Evolutionary conservation across 257 asterid genomes (phyloP).

Genomic region (Nicotiana obtusifolia): DNA sequence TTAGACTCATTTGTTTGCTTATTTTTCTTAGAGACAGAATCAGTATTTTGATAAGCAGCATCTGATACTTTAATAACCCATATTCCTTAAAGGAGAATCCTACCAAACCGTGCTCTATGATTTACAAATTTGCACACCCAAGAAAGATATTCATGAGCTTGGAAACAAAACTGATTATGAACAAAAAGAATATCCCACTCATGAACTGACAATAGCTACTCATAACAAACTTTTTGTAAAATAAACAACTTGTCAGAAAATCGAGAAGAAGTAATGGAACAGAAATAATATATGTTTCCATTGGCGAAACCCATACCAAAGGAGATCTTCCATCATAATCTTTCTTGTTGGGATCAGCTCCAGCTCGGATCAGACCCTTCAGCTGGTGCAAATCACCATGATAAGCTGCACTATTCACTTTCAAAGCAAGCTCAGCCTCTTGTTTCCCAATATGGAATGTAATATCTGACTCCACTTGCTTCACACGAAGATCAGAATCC

Average conservation of each 20-base stretch:
- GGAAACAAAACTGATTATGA: not conserved
- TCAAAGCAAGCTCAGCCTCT: slow-evolving; percentile 88
- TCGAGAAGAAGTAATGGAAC: not conserved
- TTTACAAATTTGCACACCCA: not conserved
- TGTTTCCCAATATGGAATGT: slow-evolving; percentile 69
- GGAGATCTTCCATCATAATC: slow-evolving; percentile 98
- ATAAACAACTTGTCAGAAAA: not conserved
- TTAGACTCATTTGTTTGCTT: not conserved
- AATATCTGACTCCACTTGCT: slow-evolving; percentile 77
- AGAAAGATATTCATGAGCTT: not conserved
- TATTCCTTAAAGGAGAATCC: not conserved
- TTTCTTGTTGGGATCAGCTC: slow-evolving; percentile 79
- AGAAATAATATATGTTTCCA: not conserved
- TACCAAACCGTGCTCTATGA: not conserved
- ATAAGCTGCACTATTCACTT: slow-evolving; percentile 78
- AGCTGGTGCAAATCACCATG: slow-evolving; percentile 78
- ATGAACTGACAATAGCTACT: not conserved
- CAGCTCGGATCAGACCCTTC: slow-evolving; percentile 69
- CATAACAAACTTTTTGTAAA: not conserved
- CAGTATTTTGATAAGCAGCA: not conserved
- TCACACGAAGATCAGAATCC: slow-evolving; percentile 59
- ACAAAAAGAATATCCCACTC: not conserved
- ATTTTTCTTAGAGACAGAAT: not conserved
- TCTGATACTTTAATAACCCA: not conserved
- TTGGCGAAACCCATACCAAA: slow-evolving; percentile 43